Conservation (phyloP, 2,329 filamentous ascomycete species). For the Monilinia laxa region DNA sequence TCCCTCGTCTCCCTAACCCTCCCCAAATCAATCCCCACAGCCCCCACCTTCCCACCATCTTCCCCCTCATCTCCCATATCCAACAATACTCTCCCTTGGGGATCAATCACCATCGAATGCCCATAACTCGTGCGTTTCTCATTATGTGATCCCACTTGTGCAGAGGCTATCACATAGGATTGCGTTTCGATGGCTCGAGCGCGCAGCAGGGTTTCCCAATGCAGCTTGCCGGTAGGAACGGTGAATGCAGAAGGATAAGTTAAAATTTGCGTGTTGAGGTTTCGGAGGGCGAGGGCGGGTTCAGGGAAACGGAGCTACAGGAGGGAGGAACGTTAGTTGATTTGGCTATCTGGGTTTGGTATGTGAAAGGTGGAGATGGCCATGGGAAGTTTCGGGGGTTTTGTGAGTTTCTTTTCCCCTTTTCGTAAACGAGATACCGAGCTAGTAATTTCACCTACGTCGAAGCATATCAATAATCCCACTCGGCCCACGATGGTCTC, state of each 20-base stretch:
- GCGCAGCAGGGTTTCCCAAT: slow-evolving; percentile 79
- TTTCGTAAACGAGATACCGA: neutral
- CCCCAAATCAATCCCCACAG: slow-evolving; percentile 55
- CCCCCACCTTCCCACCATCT: slow-evolving; percentile 47
- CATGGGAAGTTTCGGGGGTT: neutral
- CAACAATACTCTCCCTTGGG: slow-evolving; percentile 76
- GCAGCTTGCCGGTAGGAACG: slow-evolving; percentile 76
- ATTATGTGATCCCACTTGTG: slow-evolving; percentile 74
- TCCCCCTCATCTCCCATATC: slow-evolving; percentile 54
- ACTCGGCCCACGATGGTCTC: slow-evolving; percentile 71
- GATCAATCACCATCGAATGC: slow-evolving; percentile 79
- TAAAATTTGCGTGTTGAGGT: slow-evolving; percentile 64
- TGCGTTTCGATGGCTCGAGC: slow-evolving; percentile 87
- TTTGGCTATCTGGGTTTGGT: neutral
- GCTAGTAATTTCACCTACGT: slow-evolving; percentile 47
- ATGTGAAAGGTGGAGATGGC: neutral
- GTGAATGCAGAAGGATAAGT: slow-evolving; percentile 87
- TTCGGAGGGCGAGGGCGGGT: slow-evolving; percentile 64
- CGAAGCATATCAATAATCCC: slow-evolving; percentile 85
- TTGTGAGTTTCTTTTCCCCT: neutral
- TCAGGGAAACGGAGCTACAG: slow-evolving; percentile 72
- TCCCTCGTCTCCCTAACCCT: slow-evolving; percentile 52
- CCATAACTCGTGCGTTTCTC: slow-evolving; percentile 80
- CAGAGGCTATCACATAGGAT: slow-evolving; percentile 81
- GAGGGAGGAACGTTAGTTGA: too few species aligned